These are phyloP conservation scores for Geranomyces michiganensis DNA, from an alignment of 192 early-diverging fungal genomes.

Conservation along the genomic window DNA sequence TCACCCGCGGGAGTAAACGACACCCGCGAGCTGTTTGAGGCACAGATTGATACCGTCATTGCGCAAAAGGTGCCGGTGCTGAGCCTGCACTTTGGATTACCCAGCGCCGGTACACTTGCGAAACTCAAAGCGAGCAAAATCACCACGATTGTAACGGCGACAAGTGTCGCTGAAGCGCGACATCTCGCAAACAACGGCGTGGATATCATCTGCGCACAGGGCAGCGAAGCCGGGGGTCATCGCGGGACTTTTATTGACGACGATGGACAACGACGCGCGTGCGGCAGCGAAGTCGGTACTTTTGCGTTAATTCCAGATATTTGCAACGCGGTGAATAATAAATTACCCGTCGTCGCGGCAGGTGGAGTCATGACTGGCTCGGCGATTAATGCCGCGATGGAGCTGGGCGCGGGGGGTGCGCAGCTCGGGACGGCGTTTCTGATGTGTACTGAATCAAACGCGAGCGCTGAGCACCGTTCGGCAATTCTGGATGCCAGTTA, in stretches of 20 bases:
- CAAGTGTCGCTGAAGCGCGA: background rate
- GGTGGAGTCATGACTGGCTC: background rate
- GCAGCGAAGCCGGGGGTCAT: slow-evolving; percentile 2
- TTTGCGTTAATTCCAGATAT: background rate
- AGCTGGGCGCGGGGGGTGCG: background rate
- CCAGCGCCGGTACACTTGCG: background rate
- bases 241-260: background rate
- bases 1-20: background rate
- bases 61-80: background rate
- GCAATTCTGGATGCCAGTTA: background rate
- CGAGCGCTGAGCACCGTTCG: background rate
- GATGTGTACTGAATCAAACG: background rate
- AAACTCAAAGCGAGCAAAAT: background rate
- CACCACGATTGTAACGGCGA: background rate
- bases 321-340: background rate
- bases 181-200: background rate
- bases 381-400: background rate
- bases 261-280: background rate
- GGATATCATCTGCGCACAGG: slow-evolving; percentile 9
- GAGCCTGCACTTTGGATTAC: background rate
- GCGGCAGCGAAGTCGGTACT: background rate
- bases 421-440: slow-evolving; percentile 12
- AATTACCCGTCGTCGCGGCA: slow-evolving; percentile 2
- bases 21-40: background rate
- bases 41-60: background rate